phyloP scores from a whole-genome alignment of 371 early-diverging fungal species.

The Rhizopus microsporus region DNA sequence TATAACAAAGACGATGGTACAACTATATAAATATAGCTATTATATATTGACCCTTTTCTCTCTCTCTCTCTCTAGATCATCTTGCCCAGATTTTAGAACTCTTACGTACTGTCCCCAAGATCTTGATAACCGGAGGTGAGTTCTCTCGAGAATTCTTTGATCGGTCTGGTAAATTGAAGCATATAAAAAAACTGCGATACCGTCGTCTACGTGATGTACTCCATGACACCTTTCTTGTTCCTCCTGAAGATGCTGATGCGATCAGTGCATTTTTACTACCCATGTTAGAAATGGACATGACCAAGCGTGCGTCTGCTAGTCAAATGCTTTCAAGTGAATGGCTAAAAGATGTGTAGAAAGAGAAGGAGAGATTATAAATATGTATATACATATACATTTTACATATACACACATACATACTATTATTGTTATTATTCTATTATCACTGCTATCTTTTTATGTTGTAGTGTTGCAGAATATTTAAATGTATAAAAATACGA shows the following conservation, averaged over 20 bases:
- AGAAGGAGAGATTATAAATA: not conserved
- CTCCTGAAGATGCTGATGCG: constrained; percentile 57
- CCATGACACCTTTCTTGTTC: constrained; percentile 76
- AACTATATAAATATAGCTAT: not conserved
- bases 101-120: constrained; percentile 80
- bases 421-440: constrained; percentile 1
- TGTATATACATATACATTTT: not conserved
- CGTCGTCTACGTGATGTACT: constrained; percentile 84
- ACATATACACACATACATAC: not conserved
- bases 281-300: constrained; percentile 74
- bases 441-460: not conserved
- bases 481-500: not conserved
- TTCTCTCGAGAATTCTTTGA: constrained; percentile 82
- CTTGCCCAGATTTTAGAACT: constrained; percentile 95
- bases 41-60: not conserved
- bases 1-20: constrained; percentile 90
- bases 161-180: constrained; percentile 76
- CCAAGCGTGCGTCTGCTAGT: constrained; percentile 59
- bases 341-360: constrained; percentile 36
- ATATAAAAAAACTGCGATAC: constrained; percentile 82
- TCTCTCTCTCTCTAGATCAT: constrained; percentile 68
- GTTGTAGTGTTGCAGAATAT: not conserved
- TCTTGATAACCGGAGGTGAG: constrained; percentile 73
- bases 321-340: constrained; percentile 61
- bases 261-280: constrained; percentile 66